Base-by-base conservation (phyloP, 352 stramenopile species). In the Thraustochytrium sp. region DNA sequence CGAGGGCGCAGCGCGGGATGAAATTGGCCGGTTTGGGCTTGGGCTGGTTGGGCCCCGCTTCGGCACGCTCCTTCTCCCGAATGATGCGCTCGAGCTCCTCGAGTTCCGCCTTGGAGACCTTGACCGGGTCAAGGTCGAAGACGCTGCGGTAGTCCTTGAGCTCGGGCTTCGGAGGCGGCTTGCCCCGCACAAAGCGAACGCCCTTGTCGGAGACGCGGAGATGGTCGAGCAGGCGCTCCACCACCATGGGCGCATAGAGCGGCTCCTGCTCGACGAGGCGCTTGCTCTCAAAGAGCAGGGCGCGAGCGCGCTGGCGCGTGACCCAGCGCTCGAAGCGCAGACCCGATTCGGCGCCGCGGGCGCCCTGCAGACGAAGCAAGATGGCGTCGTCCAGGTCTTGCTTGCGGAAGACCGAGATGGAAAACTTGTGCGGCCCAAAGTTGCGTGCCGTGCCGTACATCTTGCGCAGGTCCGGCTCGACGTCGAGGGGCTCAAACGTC, bases 191-290 rank as follows among this genome's bases (percentile, higher is more conserved):
- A 38, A 82, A 82, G n/a, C 51, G 31, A 11, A 82, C 46, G 13
- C 59, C 59, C 26, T 46, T 72, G 36, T 72, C 59, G 21, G 59
- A 18, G 31, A 82, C 29, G 42, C 49, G 51, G 5, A 82, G 2
- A 51, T 76, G 74, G n/a, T 82, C 37, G 4, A 82, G 37, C 4
- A 82, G 36, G 26, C 34, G 37, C 42, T 82, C 74, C 8, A 82
- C 53, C 0, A 72, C 34, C 5, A 31, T 13, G 9, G 59, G 26
- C 9, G 59, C 34, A 72, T 72, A 46, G 0, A 72, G 59, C 1
- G 59, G 59, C 16, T 55, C 29, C 34, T 53, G 37, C 4, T 23
- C 26, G 29, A 82, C n/a, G 53, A 82, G 51, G 0, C 37, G 56
- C 51, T 82, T 82, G 4, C n/a, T 9, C 18, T 82, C 26, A 34